These are phyloP conservation scores for Neurospora tetraspora DNA, from an alignment of 495 filamentous ascomycete species.

Conservation along the genomic window DNA sequence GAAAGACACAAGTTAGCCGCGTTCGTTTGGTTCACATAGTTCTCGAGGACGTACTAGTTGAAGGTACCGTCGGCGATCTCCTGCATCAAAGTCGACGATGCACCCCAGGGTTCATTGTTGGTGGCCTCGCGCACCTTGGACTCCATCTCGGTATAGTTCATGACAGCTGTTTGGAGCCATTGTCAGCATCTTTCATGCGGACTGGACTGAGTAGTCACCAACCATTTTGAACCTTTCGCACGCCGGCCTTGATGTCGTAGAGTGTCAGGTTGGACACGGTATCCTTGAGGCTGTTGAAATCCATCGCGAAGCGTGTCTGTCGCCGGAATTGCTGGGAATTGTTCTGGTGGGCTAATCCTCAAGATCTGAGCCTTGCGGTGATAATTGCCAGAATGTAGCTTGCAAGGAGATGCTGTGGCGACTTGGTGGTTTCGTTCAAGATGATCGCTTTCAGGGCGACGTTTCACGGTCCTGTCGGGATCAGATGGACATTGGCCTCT, in stretches of 20 bases:
- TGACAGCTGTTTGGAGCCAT: constrained; percentile 55
- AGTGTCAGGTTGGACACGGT: constrained; percentile 88
- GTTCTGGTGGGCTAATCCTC: neutral
- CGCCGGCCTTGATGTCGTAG: constrained; percentile 95
- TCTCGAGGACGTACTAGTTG: constrained; percentile 67
- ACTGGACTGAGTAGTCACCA: constrained; percentile 15
- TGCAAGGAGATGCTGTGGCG: neutral
- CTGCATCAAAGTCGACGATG: constrained; percentile 77
- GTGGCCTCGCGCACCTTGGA: constrained; percentile 96
- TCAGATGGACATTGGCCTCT: neutral
- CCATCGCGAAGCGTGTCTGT: constrained; percentile 43
- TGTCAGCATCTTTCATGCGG: constrained; percentile 7
- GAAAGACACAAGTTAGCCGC: neutral
- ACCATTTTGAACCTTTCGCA: constrained; percentile 99
- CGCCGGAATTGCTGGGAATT: neutral
- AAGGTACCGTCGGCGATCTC: constrained; percentile 97
- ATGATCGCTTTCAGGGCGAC: neutral
- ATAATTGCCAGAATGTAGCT: neutral
- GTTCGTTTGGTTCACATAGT: neutral
- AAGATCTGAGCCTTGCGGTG: no score
- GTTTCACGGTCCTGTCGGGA: neutral
- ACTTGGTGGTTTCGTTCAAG: neutral
- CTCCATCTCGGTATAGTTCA: constrained; percentile 99
- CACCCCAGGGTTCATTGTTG: constrained; percentile 97
- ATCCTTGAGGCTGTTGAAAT: constrained; percentile 75